Evolutionary conservation across 164 flowering plant genomes (phyloP), one percentile per base, ranked within the genome.

Genomic region (Warburgia ugandensis): DNA sequence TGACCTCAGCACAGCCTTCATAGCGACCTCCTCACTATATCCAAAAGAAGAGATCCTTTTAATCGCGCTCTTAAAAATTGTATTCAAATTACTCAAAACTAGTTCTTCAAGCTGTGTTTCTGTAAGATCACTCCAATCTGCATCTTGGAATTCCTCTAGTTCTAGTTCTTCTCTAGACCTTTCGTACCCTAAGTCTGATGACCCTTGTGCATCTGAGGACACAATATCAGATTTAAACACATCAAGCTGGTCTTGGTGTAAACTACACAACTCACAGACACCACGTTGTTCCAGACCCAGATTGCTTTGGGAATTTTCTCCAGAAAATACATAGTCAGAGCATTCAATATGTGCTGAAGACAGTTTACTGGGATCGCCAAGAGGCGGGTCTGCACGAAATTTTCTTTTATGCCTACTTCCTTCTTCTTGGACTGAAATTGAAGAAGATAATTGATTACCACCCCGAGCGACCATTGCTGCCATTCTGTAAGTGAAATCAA

Each of bases 341-440:
- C n/a, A n/a, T n/a, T n/a, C n/a, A n/a, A n/a, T n/a, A 12, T 76
- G 78, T 2, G 86, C 68, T 45, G 84, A 77, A 38, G 84, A 87
- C 66, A 56, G 55, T 60, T 75, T 78, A 58, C 25, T 70, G 7
- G 62, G 68, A 50, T 92, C 88, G 28, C 68, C 65, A 29, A 70
- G 48, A 14, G 95, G 94, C 0, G 82, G 78, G 67, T 92, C 98
- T 40, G 94, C 86, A 48, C 82, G 64, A 43, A 78, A 88, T 55
- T 92, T 92, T 50, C 99, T 75, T 77, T 92, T 92, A 59, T 92
- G 88, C 68, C 94, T 68, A 65, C 87, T 92, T 29, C 81, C 88
- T 42, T 83, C 86, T 53, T 88, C 94, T 68, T 80, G 82, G 6
- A 68, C 67, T 5, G 70, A 59, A 14, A 71, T 49, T 16, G 72